Conservation (phyloP, 129 eudicot species). For the Escallonia herrerae region DNA sequence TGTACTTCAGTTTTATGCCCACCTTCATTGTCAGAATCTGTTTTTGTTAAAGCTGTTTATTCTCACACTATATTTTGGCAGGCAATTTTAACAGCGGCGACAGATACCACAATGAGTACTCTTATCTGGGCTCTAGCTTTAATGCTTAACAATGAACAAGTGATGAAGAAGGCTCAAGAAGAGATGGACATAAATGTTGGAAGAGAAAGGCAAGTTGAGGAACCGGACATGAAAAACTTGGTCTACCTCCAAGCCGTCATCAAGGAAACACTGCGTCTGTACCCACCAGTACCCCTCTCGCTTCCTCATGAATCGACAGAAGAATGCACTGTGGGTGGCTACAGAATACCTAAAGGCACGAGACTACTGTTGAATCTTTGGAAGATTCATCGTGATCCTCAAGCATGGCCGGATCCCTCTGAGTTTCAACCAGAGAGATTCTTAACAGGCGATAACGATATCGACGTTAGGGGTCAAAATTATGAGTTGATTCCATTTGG, state of each 20-base stretch:
- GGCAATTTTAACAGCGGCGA: conserved; percentile 16
- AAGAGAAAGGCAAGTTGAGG: conserved; percentile 22
- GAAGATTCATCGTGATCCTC: conserved; percentile 22
- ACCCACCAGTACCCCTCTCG: conserved; percentile 25
- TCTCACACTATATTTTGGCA: not conserved
- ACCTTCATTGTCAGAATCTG: too few relatives aligned
- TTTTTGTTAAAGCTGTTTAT: too few relatives aligned
- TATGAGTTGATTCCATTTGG: conserved; percentile 28
- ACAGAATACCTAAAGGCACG: conserved; percentile 18
- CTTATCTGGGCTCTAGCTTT: conserved; percentile 19
- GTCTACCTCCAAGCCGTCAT: conserved; percentile 20
- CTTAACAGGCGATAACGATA: conserved; percentile 15
- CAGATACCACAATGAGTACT: conserved; percentile 4
- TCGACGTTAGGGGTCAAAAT: conserved; percentile 18
- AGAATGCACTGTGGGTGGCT: conserved; percentile 26
- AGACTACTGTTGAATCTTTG: conserved; percentile 19
- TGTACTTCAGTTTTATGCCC: too few relatives aligned
- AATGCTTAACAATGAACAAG: conserved; percentile 9
- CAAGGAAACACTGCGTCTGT: conserved; percentile 22
- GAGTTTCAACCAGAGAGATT: conserved; percentile 33
- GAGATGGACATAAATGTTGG: conserved; percentile 26
- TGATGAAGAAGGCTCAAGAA: conserved; percentile 2
- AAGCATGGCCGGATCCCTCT: conserved; percentile 15
- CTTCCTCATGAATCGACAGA: conserved; percentile 17
- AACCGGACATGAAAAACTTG: conserved; percentile 31